Base-by-base conservation (phyloP, 352 stramenopile genomes). In the Pythium guiyangense region DNA sequence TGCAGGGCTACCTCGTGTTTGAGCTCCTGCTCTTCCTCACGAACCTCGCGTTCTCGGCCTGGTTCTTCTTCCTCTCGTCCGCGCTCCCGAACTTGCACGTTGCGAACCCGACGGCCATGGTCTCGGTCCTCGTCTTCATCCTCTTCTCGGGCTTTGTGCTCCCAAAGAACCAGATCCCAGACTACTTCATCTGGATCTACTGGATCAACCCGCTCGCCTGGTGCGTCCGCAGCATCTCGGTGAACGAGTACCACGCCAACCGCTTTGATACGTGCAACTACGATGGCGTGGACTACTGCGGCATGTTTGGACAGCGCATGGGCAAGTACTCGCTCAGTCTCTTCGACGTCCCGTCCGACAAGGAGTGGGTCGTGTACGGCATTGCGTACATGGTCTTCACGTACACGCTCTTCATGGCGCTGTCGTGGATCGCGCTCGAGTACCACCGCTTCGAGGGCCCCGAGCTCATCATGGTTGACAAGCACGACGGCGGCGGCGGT, bases 111-210 rank as follows among this genome's bases (percentile, higher is more conserved):
- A 25, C 84, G 2, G 43, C 74, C 2, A 69, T 79, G 40, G 49
- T 84, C 39, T 71, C 57, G 8, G 57, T 86, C 17, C 35, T 64
- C 5, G 52, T 88, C 54, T 86, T 76, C 54, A 60, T 86, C 6
- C 46, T 90, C 4, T 87, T n/a, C n/a, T n/a, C n/a, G n/a, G n/a
- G n/a, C n/a, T n/a, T n/a, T n/a, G n/a, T n/a, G n/a, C n/a, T n/a
- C 55, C 26, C 70, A 6, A 77, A 77, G 44, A 56, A 60, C n/a
- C 57, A 67, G 9, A 84, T 88, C 14, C 78, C 73, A 11, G 59
- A 60, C 39, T 75, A 64, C 46, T 72, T 73, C n/a, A 69, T 75
- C 18, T 45, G 39, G 39, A 10, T 45, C 39, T 45, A 45, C n/a
- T 45, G 39, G 39, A 11, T 45, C 39, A 45, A 82, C 53, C 78